Evolutionary conservation across 257 asterid species (phyloP), one percentile per base, ranked within the genome.

Genomic region (Solanum etuberosum): DNA sequence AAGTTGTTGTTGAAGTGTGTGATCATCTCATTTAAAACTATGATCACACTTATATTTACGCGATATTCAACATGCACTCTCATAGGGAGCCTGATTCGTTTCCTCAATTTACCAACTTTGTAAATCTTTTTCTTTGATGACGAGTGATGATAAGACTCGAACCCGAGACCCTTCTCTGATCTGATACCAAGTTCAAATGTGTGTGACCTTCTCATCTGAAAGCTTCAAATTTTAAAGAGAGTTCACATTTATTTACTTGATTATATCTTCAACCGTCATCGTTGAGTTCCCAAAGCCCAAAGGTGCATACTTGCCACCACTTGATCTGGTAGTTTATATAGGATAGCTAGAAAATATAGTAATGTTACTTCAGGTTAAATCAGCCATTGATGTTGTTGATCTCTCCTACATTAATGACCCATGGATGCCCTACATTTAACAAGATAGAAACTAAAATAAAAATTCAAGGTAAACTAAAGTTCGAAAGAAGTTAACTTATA

Each of bases 381-480:
- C 83, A 74, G 71, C 89, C 88, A 83, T 89, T 86, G 91, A 86
- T 88, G 87, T 80, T 78, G 83, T 88, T 78, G 84, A 70, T 88
- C 61, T 87, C 91, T 43, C 92, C 93, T 32, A 88, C 89, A 88
- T 80, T 88, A 23, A 88, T 42, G 35, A 91, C 70, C 93, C 93
- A 91, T 59, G 93, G 92, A 54, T 91, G 93, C 81, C 90, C 93
- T 91, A 90, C 88, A 90, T 86, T 88, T 77, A 13, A 57, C 27
- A 46, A 61, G 34, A 61, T 61, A 34, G 10, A 83, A 59, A 20
- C 51, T 34, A 34, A 13, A 63, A 61, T 10, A 10, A 27, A 84
- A 20, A 86, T 23, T 7, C 20, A 48, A 12, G 13, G 32, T 5
- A 9, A 43, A 25, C 31, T 25, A 5, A 25, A 63, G 34, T 25